Evolutionary conservation across 2,329 filamentous ascomycete species (phyloP).

Genomic region (Arthrobotrys entomopaga): DNA sequence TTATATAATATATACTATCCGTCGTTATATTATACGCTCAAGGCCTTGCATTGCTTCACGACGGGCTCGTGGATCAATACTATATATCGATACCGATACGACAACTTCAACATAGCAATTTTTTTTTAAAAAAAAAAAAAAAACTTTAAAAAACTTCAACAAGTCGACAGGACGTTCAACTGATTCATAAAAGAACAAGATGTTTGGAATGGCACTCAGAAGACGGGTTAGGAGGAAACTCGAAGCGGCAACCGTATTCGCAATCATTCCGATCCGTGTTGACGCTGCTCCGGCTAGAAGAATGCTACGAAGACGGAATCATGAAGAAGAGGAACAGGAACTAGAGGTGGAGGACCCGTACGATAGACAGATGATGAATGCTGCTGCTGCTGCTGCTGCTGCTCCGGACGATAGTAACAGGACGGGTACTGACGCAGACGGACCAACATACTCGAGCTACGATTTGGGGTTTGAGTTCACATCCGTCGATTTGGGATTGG

Average conservation of each 20-base stretch:
- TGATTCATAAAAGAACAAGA: not conserved
- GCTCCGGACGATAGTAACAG: constrained; percentile 15
- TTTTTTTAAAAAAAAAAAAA: constrained; percentile 4
- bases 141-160: not conserved
- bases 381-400: too few species aligned
- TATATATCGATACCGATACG: not conserved
- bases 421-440: constrained; percentile 1
- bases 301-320: constrained; percentile 13
- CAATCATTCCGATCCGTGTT: constrained; percentile 22
- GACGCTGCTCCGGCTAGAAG: constrained; percentile 25
- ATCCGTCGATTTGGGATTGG: constrained; percentile 17
- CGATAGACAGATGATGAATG: too few species aligned
- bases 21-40: too few species aligned
- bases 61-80: constrained; percentile 44
- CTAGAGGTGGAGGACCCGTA: too few species aligned
- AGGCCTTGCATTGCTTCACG: constrained; percentile 28
- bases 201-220: constrained; percentile 25
- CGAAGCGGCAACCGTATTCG: constrained; percentile 12
- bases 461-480: constrained; percentile 41
- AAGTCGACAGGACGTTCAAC: not conserved
- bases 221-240: constrained; percentile 10
- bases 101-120: too few species aligned
- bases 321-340: too few species aligned
- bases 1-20: too few species aligned
- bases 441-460: not conserved